These are phyloP conservation scores for Byssochlamys sp. DNA, from an alignment of 2,329 filamentous ascomycete species.

Conservation along the genomic window DNA sequence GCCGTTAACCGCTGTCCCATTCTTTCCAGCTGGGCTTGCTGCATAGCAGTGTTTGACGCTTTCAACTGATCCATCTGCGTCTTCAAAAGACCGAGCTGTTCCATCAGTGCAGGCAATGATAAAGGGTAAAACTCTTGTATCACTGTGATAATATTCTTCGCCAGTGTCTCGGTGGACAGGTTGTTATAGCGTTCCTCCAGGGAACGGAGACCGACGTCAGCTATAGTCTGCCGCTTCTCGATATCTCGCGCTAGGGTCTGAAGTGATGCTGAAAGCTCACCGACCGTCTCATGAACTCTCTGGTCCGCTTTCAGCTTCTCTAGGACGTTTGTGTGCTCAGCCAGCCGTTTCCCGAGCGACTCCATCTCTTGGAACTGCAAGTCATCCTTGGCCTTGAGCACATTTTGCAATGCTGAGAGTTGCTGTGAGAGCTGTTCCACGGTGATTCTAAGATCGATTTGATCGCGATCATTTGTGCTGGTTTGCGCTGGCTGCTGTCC, in stretches of 20 bases:
- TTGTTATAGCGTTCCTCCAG: slow-evolving; percentile 44
- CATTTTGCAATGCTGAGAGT: slow-evolving; percentile 6
- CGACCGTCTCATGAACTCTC: neutral
- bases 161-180: slow-evolving; percentile 31
- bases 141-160: slow-evolving; percentile 22
- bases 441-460: neutral
- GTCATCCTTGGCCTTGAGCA: slow-evolving; percentile 15
- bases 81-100: slow-evolving; percentile 13
- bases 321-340: neutral
- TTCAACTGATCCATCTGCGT: slow-evolving; percentile 6
- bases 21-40: slow-evolving; percentile 2
- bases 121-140: slow-evolving; percentile 28
- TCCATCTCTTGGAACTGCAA: slow-evolving; percentile 12
- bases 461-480: too few species aligned
- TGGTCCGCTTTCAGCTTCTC: neutral
- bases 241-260: slow-evolving; percentile 3
- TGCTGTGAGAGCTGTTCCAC: slow-evolving; percentile 2
- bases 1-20: neutral
- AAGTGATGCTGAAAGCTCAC: slow-evolving; percentile 1
- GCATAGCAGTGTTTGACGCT: neutral
- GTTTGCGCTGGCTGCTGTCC: neutral
- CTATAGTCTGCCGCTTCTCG: slow-evolving; percentile 6
- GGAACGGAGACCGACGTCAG: slow-evolving; percentile 20
- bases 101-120: slow-evolving; percentile 13
- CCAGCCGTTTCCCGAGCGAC: slow-evolving; percentile 6